Evolutionary conservation across 2,329 filamentous ascomycete species (phyloP), one percentile per base, ranked within the genome.

Genomic region (Fusarium globosum): DNA sequence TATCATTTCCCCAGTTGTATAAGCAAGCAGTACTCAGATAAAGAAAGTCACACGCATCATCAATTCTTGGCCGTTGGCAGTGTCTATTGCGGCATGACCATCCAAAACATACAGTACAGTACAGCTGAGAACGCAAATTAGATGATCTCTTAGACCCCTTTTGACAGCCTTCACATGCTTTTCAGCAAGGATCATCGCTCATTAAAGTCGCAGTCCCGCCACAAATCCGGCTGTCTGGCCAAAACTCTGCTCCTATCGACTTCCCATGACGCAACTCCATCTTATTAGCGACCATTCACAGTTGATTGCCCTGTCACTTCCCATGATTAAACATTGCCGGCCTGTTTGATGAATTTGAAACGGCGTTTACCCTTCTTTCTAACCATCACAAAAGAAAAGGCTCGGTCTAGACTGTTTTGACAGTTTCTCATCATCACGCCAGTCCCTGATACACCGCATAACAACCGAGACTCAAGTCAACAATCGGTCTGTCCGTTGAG

Each of bases 261-360:
- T 33, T 33, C 68, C 56, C 65, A 78, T 77, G 76, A 77, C 76
- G 76, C 76, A 77, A 76, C 64, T n/a, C 51, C 56, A 51, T 65
- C 26, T 53, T 46, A 46, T 46, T 64, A 38, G 51, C 52, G 53
- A 14, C 71, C 71, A 65, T 71, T 69, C 35, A 72, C 56, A 73
- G 28, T 41, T 46, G 41, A 66, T 33, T 45, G 62, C 36, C 38
- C 52, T 72, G 69, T 72, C 70, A 73, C 46, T 55, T 43, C 57
- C 35, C 23, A 33, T 38, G n/a, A 21, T 48, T 49, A 38, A 42
- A 38, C 69, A 61, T 48, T 56, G 48, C 61, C 26, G 41, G 38
- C 48, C 65, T 53, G 41, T 53, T 69, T 33, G n/a, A 35, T 28
- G 38, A 35, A 43, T 42, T 60, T 61, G n/a, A 61, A 69, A 64